Conservation (phyloP, 306 rosid species). For the Quercus robur region DNA sequence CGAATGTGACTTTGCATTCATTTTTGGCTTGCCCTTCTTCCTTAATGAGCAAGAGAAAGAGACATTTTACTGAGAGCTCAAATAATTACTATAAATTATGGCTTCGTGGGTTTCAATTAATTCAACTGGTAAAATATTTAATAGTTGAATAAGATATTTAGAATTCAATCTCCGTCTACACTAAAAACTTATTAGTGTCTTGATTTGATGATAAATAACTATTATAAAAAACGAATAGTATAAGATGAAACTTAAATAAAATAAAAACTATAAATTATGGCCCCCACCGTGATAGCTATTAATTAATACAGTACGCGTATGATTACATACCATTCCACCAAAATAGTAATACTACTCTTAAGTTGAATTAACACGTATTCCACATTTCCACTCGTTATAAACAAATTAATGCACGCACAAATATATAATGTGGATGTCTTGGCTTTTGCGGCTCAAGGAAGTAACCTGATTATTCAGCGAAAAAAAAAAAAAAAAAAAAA, state of each 20-base stretch:
- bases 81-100: too few species aligned
- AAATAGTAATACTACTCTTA: not conserved
- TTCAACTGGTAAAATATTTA: rapidly evolving
- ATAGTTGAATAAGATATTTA: too few species aligned
- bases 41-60: not conserved
- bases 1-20: not conserved
- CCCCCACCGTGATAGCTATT: not conserved
- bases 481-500: too few species aligned
- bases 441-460: conserved; percentile 7
- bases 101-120: rapidly evolving
- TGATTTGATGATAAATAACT: rapidly evolving
- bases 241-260: too few species aligned
- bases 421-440: not conserved
- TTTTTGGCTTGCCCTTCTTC: not conserved
- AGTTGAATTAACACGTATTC: conserved; percentile 3
- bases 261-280: not conserved
- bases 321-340: not conserved
- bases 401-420: not conserved
- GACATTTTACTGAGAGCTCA: not conserved
- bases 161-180: rapidly evolving
- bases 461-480: not conserved
- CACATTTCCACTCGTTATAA: not conserved
- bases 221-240: rapidly evolving
- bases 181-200: rapidly evolving
- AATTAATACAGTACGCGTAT: not conserved